Base-by-base conservation (phyloP, 2,329 filamentous ascomycete genomes). In the Shiraia bambusicola region DNA sequence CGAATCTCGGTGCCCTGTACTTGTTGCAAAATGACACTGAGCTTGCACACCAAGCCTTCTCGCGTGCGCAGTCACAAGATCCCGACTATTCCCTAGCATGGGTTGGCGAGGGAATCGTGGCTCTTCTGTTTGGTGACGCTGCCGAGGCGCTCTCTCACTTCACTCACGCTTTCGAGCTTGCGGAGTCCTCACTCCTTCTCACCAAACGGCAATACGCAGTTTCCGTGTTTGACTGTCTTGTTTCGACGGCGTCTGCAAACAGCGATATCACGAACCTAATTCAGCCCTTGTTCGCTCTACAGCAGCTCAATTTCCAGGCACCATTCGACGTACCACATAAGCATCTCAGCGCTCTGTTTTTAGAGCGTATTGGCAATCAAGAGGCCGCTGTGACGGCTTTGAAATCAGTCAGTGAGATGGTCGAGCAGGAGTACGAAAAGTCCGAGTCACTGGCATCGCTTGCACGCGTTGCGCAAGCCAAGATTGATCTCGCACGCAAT, bases 1-100 rank as follows among this genome's bases (percentile, higher is more conserved):
- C 89, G 0, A 97, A 98, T 56, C 73, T 98, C 1, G 93, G 90
- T 6, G 84, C 87, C 0, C 75, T 98, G 7, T 95, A 93, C 44
- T 75, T 97, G 12, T 69, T 95, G 4, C 87, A 95, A 52, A 86
- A 87, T 42, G 93, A 98, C 57, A 69, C 83, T 14, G 80, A 90
- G 59, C 77, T 96, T n/a, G 90, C 93, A 5, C 94, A 95, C 58
- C 83, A 91, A 53, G 85, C 88, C 0, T 97, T 96, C 65, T 90
- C 88, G 2, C 80, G 89, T 49, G 89, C 91, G 3, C 93, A 98
- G 66, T 95, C 91, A 1, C 88, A 87, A 3, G 94, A 98, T 64
- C 93, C 94, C 0, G 92, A 96, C 52, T 95, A 92, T 61, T 84
- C 90, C 0, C 83, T 92, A 59, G 92, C 91, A 12, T 98, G 93